Evolutionary conservation across 2,329 filamentous ascomycete genomes (phyloP), one percentile per base, ranked within the genome.

Genomic region (Alternaria arbusti): DNA sequence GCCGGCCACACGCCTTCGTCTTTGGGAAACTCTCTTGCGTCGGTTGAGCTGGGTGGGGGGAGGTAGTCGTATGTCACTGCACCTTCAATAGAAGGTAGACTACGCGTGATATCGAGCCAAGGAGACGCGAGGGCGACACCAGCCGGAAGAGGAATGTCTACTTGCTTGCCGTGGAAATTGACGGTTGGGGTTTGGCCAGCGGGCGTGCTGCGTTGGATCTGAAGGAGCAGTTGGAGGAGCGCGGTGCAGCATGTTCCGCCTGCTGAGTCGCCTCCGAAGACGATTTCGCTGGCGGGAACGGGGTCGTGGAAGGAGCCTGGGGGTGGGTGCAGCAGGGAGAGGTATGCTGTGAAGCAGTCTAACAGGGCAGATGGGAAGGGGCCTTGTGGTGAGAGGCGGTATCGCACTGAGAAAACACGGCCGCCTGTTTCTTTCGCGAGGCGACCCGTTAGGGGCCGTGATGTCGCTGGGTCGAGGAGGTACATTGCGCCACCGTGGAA

Each of bases 401-500:
- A 95, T 4, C 91, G 86, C 6, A 94, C 88, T 28, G 86, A 89
- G 80, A 92, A 91, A 43, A 89, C 88, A 7, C 90, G 85, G 3
- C 91, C 91, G 23, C 87, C 86, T 0, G 87, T 90, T 60, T 89
- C 76, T 73, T 89, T 88, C 22, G 91, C 90, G 13, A 95, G 81
- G 55, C 85, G 86, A 62, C 86, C 86, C 17, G 84, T 85, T 0
- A 85, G 79, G 0, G 82, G 76, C 3, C 92, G 87, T 72, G 93
- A 89, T 0, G 88, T 89, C 1, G 85, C 79, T 15, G 92, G 91
- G 70, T 94, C 92, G 72, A 90, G 85, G 26, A 93, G 84, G 68
- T 84, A 93, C 80, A 91, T 91, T 5, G 89, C 91, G 57, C 92
- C 92, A 65, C 91, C 91, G 77, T 94, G 91, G 70, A 94, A 86